phyloP scores from a whole-genome alignment of 768 basidiomycete genomes.

The Boletus tylopilopsis region DNA sequence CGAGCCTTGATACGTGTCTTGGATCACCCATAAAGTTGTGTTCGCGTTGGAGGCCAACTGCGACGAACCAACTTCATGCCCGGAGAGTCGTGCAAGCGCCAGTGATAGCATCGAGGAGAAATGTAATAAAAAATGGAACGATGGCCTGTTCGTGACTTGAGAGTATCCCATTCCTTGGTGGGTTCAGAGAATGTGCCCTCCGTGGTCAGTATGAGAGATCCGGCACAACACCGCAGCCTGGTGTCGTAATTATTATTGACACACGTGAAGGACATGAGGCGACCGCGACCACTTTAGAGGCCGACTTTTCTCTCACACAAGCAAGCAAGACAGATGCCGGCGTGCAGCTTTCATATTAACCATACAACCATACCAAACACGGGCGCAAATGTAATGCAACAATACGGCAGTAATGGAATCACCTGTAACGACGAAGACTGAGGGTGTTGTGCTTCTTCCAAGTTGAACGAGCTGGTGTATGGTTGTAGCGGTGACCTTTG shows the following conservation, averaged over 20 bases:
- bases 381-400: conserved; percentile 16
- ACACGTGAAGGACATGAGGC: conserved; percentile 24
- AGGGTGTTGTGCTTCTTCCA: conserved; percentile 99
- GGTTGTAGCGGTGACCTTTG: conserved; percentile 94
- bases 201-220: conserved; percentile 1
- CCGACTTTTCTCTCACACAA: conserved; percentile 5
- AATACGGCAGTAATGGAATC: conserved; percentile 20
- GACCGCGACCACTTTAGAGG: not conserved
- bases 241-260: conserved; percentile 11
- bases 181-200: conserved; percentile 3
- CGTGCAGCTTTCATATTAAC: conserved; percentile 2
- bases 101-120: conserved; percentile 10
- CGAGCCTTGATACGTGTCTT: conserved; percentile 63
- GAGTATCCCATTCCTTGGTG: conserved; percentile 16
- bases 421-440: conserved; percentile 86
- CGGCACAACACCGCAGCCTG: conserved; percentile 13
- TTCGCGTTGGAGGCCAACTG: conserved; percentile 16
- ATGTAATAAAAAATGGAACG: conserved; percentile 13
- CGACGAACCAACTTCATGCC: not conserved
- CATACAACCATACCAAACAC: conserved; percentile 30
- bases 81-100: conserved; percentile 11
- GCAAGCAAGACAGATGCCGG: not conserved
- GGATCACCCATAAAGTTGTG: conserved; percentile 59
- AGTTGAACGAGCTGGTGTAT: conserved; percentile 83
- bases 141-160: not conserved